phyloP scores from a whole-genome alignment of 2,329 filamentous ascomycete genomes.

The Penicillium sp. region DNA sequence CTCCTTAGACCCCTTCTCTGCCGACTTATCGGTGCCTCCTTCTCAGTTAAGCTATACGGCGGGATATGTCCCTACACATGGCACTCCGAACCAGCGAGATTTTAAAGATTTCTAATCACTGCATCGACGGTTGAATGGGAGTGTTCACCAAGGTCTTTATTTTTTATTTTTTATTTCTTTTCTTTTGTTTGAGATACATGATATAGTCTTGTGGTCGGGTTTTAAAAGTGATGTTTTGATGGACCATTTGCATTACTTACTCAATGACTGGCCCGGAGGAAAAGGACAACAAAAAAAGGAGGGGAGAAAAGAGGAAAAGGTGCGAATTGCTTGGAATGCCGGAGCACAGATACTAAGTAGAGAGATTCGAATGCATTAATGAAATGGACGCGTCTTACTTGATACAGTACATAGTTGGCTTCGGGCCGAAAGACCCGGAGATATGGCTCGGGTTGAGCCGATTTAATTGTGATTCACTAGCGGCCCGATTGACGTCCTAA shows the following conservation, averaged over 20 bases:
- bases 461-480: neutral
- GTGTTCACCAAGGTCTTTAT: neutral
- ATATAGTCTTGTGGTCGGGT: neutral
- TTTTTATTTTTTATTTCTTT: neutral
- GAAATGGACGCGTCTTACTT: constrained; percentile 4
- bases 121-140: neutral
- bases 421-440: neutral
- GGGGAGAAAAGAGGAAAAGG: neutral
- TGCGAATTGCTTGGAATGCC: neutral
- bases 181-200: neutral
- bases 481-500: neutral
- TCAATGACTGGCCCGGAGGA: neutral
- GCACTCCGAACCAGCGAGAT: constrained; percentile 26
- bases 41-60: constrained; percentile 28
- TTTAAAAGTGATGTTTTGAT: neutral
- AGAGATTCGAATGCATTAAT: constrained; percentile 4
- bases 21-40: constrained; percentile 27
- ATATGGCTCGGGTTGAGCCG: neutral
- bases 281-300: neutral
- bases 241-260: neutral
- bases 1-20: constrained; percentile 28
- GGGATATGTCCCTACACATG: constrained; percentile 26
- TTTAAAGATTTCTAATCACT: constrained; percentile 24
- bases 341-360: constrained; percentile 1
- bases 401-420: neutral